Evolutionary conservation across 371 early-diverging fungal species (phyloP).

Genomic region (Lichtheimia corymbifera): DNA sequence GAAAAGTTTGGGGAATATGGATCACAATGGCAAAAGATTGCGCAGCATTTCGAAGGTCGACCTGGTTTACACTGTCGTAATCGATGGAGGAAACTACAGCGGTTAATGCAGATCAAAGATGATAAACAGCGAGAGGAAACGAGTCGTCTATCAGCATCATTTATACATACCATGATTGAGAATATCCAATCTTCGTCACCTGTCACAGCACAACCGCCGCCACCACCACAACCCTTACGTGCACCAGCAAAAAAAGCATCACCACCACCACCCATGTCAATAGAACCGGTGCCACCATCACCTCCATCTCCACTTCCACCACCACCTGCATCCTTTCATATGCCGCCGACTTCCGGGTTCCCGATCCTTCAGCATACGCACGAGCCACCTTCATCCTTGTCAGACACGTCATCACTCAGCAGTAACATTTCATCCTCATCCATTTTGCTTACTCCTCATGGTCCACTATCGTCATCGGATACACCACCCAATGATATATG

Average conservation of each 20-base stretch:
- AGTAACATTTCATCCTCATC: background rate
- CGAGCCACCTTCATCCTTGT: conserved; percentile 29
- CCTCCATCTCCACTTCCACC: too few species aligned
- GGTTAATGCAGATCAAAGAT: conserved; percentile 60
- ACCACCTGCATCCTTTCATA: too few species aligned
- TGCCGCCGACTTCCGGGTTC: too few species aligned
- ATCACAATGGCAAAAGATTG: conserved; percentile 83
- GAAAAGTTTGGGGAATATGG: conserved; percentile 70
- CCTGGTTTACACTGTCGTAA: conserved; percentile 84
- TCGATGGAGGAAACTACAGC: conserved; percentile 77
- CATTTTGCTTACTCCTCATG: too few species aligned
- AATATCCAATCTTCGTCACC: too few species aligned
- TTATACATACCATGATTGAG: too few species aligned
- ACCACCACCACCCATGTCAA: too few species aligned
- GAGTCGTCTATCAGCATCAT: background rate
- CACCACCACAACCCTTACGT: too few species aligned
- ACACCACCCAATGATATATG: too few species aligned
- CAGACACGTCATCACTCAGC: background rate
- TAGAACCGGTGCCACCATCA: too few species aligned
- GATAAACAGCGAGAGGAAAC: conserved; percentile 32
- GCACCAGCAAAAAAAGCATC: too few species aligned
- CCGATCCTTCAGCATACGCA: background rate
- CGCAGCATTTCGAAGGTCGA: conserved; percentile 75
- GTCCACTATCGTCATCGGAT: too few species aligned
- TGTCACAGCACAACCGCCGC: background rate